Evolutionary conservation across 139 green algal genomes (phyloP).

Genomic region (Coccomyxa sp.): DNA sequence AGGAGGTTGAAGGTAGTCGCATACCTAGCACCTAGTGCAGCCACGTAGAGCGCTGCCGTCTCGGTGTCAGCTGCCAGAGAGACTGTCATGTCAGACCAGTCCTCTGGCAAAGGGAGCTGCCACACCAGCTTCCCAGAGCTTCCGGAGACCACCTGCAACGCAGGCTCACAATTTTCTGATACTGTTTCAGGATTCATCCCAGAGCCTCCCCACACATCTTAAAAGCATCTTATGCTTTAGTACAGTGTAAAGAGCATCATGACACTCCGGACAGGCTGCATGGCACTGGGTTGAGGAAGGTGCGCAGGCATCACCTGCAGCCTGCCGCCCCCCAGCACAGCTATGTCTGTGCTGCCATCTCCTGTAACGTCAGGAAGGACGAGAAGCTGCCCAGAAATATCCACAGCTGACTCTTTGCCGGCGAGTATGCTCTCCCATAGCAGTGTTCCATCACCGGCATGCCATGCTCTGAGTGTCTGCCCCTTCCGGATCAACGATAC

Average conservation of each 20-base stretch:
- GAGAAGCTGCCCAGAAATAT: background rate
- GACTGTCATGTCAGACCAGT: background rate
- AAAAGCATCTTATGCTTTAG: no score
- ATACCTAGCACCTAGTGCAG: no score
- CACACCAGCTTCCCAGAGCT: background rate
- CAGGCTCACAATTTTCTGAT: background rate
- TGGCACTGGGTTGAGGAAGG: no score
- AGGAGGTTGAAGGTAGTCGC: no score
- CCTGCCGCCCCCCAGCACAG: background rate
- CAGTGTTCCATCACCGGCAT: constrained; percentile 34
- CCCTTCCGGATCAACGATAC: constrained; percentile 24
- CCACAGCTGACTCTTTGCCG: background rate
- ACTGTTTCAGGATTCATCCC: no score
- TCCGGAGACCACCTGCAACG: background rate
- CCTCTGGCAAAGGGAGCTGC: background rate
- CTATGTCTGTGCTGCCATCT: constrained; percentile 7
- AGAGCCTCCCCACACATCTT: no score
- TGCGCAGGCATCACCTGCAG: constrained; percentile 15
- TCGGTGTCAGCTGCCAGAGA: no score
- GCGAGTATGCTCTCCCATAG: constrained; percentile 27
- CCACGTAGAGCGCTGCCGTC: no score
- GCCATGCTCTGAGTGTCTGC: constrained; percentile 40
- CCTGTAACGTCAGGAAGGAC: background rate
- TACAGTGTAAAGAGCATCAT: no score
- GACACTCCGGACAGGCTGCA: no score